Base-by-base conservation (phyloP, 495 filamentous ascomycete species). In the Neurospora tetrasperma region DNA sequence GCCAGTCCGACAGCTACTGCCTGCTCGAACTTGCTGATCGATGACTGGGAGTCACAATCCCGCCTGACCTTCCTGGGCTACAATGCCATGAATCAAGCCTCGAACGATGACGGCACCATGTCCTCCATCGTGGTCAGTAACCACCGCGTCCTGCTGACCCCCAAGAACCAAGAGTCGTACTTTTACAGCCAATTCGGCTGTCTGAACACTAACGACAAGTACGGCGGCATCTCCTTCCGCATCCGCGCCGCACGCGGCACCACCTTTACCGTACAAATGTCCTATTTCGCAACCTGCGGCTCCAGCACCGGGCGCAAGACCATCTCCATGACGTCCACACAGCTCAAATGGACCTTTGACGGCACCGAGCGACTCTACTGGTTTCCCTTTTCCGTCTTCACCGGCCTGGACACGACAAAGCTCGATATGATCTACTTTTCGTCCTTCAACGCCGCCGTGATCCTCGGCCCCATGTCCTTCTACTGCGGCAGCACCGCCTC, bases 1-100 rank as follows among this genome's bases (percentile, higher is more conserved):
- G 77, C 76, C 39, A 71, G 71, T 18, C 72, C 81, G 12, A 66
- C 80, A 11, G 82, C 80, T 23, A 44, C 69, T 39, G 75, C 77
- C 11, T 90, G 88, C 80, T 75, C 81, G 5, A 78, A 83, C 71
- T 79, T 89, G 39, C 80, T 90, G 38, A 82, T 90, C 72, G 89
- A 90, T 69, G 89, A 90, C 81, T 90, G 85, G 83, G 82, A 81
- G 54, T 90, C 88, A 18, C 89, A 90, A 74, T 90, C 89, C 18
- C 86, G 88, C 20, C 80, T 90, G 71, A 90, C 89, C 0, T 90
- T 90, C 79, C 80, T 90, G 10, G 87, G 81, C 76, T 90, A 90
- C 81, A 90, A 90, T 76, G 84, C 88, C 46, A 74, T 90, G 80
- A 78, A 85, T 5, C 79, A 88, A 73, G 79, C 88, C n/a, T 83